Conservation (phyloP, 805 yeast species). For the Tetrapisispora nanseiensis region DNA sequence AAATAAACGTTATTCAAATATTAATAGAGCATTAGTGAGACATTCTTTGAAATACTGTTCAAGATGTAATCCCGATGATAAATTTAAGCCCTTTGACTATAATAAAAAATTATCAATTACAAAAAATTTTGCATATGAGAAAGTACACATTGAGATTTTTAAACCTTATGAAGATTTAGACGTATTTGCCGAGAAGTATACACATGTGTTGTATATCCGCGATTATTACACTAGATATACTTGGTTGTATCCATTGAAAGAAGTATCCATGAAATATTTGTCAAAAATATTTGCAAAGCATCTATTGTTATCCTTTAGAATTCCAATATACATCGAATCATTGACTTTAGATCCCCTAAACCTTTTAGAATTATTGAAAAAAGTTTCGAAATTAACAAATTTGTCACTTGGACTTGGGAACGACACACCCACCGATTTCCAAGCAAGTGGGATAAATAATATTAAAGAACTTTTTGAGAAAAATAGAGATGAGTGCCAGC, state of each 20-base stretch:
- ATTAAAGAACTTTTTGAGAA: slow-evolving; percentile 11
- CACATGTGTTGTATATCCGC: slow-evolving; percentile 21
- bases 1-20: slow-evolving; percentile 19
- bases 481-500: slow-evolving; percentile 14
- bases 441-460: slow-evolving; percentile 12
- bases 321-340: slow-evolving; percentile 26
- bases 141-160: slow-evolving; percentile 26
- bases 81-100: slow-evolving; percentile 11
- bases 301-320: slow-evolving; percentile 11
- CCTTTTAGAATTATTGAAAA: slow-evolving; percentile 23
- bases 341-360: slow-evolving; percentile 20
- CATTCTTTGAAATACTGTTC: slow-evolving; percentile 22
- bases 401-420: slow-evolving; percentile 24
- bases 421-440: slow-evolving; percentile 8
- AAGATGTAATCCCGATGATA: slow-evolving; percentile 18
- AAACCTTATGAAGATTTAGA: slow-evolving; percentile 17
- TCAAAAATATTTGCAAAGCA: slow-evolving; percentile 11
- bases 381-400: slow-evolving; percentile 14
- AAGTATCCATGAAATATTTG: slow-evolving; percentile 14
- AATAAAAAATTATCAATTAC: slow-evolving; percentile 11
- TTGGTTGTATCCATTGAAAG: slow-evolving; percentile 24
- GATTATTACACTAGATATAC: slow-evolving; percentile 25
- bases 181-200: slow-evolving; percentile 18
- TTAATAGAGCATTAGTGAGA: slow-evolving; percentile 16
- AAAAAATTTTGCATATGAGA: slow-evolving; percentile 15